Conservation (phyloP, 345 rosid species). For the Erucastrum elatum region DNA sequence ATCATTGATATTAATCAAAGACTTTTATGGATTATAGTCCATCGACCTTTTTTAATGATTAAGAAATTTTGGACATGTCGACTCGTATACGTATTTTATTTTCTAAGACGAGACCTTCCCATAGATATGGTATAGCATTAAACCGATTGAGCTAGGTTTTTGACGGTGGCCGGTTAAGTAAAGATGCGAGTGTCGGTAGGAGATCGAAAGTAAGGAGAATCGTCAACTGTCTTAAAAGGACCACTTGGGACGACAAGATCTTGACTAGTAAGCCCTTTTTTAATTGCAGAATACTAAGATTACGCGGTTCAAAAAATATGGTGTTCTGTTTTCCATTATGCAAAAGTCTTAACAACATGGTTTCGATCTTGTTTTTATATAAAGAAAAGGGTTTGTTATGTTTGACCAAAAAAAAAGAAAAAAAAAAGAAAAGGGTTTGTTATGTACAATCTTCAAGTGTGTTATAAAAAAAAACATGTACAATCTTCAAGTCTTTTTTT, state of each 20-base stretch:
- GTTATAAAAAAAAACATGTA: neutral
- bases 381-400: too few relatives aligned
- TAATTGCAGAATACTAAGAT: neutral
- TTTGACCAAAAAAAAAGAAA: too few relatives aligned
- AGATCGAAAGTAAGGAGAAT: constrained; percentile 9
- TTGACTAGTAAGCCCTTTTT: constrained; percentile 12
- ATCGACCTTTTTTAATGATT: neutral
- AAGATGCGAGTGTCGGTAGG: constrained; percentile 33
- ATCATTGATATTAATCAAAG: neutral
- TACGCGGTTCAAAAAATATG: neutral
- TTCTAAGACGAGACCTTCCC: neutral
- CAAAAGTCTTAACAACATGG: neutral
- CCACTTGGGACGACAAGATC: constrained; percentile 34
- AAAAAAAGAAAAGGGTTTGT: too few relatives aligned
- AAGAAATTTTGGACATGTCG: neutral
- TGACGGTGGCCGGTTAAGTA: constrained; percentile 32
- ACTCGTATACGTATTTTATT: neutral
- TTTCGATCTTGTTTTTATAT: neutral
- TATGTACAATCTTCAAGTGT: too few relatives aligned
- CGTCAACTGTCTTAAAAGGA: constrained; percentile 35
- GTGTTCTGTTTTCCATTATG: neutral
- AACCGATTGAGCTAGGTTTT: constrained; percentile 9
- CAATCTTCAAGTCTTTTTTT: neutral
- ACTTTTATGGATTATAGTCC: neutral
- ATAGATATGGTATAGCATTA: neutral